Conservation (phyloP, 257 asterid genomes). For the Cruciata laevipes region DNA sequence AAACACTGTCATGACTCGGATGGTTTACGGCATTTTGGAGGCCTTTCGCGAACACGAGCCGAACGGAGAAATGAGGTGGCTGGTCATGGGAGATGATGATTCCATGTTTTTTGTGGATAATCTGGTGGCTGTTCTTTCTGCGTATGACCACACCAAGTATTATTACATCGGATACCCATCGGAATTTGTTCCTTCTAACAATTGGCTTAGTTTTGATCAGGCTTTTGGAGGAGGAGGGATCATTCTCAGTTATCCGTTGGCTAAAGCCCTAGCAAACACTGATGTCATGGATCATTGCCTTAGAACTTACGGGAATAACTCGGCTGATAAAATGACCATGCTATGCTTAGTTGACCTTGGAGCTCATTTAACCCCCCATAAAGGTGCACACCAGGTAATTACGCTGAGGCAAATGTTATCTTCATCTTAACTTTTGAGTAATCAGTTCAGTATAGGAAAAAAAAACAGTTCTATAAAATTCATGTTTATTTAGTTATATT, state of each 20-base stretch:
- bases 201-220: constrained; percentile 18
- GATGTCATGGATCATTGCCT: constrained; percentile 20
- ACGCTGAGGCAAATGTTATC: too few relatives aligned
- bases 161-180: constrained; percentile 27
- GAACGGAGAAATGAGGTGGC: constrained; percentile 23
- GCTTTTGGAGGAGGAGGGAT: constrained; percentile 36
- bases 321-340: constrained; percentile 23
- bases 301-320: constrained; percentile 17
- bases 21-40: constrained; percentile 31
- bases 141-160: constrained; percentile 27
- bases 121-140: constrained; percentile 18
- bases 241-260: constrained; percentile 28
- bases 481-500: background rate
- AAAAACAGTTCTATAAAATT: too few relatives aligned
- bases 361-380: constrained; percentile 24
- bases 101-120: constrained; percentile 27
- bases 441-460: too few relatives aligned
- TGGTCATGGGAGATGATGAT: constrained; percentile 34
- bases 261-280: constrained; percentile 14
- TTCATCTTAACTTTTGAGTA: too few relatives aligned
- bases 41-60: constrained; percentile 18
- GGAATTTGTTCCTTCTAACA: constrained; percentile 19
- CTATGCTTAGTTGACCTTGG: constrained; percentile 28
- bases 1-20: constrained; percentile 17
- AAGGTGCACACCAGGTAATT: constrained; percentile 32